phyloP scores from a whole-genome alignment of 805 yeast species.

The Candida manassasensis region DNA sequence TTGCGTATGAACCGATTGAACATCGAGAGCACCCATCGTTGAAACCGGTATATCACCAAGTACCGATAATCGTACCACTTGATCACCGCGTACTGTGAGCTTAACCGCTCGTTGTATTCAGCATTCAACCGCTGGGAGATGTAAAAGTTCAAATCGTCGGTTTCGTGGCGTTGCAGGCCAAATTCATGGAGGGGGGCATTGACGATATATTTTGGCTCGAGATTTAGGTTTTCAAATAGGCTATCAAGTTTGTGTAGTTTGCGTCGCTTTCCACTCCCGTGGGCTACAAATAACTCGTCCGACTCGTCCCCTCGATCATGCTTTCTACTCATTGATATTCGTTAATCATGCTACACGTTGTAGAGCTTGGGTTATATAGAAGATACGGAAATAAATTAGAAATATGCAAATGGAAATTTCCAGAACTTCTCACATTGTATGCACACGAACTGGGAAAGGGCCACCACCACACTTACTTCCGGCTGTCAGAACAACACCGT shows the following conservation, averaged over 20 bases:
- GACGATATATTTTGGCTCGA: constrained; percentile 7
- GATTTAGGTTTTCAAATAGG: constrained; percentile 18
- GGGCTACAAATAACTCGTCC: constrained; percentile 5
- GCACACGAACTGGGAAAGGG: no score
- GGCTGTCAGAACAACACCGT: no score
- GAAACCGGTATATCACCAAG: constrained; percentile 24
- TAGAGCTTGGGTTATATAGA: no score
- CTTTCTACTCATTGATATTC: constrained; percentile 5
- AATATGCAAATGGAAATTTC: background rate
- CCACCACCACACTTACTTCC: no score
- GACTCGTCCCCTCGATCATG: constrained; percentile 9
- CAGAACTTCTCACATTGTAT: background rate
- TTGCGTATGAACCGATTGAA: constrained; percentile 30
- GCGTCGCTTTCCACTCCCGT: constrained; percentile 20
- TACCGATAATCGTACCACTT: constrained; percentile 22
- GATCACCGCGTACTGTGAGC: constrained; percentile 12
- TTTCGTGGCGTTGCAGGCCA: constrained; percentile 1
- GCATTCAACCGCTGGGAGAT: constrained; percentile 1
- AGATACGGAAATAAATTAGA: no score
- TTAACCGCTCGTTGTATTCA: constrained; percentile 1
- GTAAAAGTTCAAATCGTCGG: constrained; percentile 4
- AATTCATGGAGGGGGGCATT: constrained; percentile 8
- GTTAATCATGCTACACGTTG: background rate
- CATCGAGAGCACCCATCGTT: constrained; percentile 31
- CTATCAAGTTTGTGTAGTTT: constrained; percentile 29